Conservation (phyloP, 805 yeast genomes). For the Candida fluviatilis region DNA sequence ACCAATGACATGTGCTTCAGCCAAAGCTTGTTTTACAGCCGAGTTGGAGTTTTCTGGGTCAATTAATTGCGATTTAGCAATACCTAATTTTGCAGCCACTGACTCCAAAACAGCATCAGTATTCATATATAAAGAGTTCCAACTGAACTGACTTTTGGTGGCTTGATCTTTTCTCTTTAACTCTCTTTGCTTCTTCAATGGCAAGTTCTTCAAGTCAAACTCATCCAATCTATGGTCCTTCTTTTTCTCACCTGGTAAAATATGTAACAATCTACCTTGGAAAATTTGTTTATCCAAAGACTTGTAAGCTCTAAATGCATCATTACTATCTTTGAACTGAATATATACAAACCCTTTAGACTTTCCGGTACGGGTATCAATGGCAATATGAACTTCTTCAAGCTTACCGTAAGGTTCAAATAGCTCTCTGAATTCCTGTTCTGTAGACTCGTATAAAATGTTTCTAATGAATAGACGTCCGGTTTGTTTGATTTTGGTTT, state of each 20-base stretch:
- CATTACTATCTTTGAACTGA: constrained; percentile 59
- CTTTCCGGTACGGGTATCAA: constrained; percentile 84
- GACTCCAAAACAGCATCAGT: constrained; percentile 89
- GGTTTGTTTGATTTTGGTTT: constrained; percentile 54
- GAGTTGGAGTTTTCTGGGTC: constrained; percentile 84
- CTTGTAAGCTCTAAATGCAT: constrained; percentile 73
- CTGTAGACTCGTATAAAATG: constrained; percentile 73
- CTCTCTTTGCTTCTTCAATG: constrained; percentile 86
- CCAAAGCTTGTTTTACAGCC: constrained; percentile 95
- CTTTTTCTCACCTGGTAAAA: constrained; percentile 79
- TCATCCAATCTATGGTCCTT: constrained; percentile 84
- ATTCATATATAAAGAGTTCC: constrained; percentile 93
- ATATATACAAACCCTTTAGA: constrained; percentile 93
- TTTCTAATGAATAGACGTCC: constrained; percentile 88
- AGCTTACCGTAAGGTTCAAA: constrained; percentile 67
- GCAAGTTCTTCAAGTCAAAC: constrained; percentile 84
- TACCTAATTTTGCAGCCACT: constrained; percentile 80
- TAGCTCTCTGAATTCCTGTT: constrained; percentile 66
- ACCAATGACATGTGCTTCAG: constrained; percentile 93
- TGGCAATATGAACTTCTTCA: constrained; percentile 88
- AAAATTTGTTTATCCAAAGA: constrained; percentile 81
- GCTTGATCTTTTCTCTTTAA: constrained; percentile 82
- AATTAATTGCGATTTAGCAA: constrained; percentile 75
- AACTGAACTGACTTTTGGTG: constrained; percentile 78
- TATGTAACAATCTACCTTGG: constrained; percentile 91